Base-by-base conservation (phyloP, 768 basidiomycete species). In the Pisolithus orientalis region DNA sequence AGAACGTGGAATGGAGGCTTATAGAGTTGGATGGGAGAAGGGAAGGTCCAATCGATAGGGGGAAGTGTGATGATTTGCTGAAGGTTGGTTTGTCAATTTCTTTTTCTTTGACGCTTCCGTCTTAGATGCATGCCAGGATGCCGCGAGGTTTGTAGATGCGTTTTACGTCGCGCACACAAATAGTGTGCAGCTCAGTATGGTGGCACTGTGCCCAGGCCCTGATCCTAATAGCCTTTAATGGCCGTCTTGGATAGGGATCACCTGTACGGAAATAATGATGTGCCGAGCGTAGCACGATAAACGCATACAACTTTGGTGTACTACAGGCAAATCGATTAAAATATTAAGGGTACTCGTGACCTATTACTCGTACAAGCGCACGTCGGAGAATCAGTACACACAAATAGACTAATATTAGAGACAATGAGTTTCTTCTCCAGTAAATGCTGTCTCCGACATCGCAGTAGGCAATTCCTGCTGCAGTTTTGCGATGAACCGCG, bases 11-110 rank as follows among this genome's bases (percentile, higher is more conserved):
- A 59, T 61, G 34, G 61, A 62, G 56, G 68, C 76, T 86, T 44
- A 66, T 96, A 6, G 94, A 96, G 66, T 72, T 98, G 44, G 93
- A 96, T 68, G 94, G 94, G 1, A 70, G 82, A 40, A 71, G 94
- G 42, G 69, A 64, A 8, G 89, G 89, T 3, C 92, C 94, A 1
- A 74, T 96, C 58, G 93, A 96, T 64, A 77, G 84, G 57, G 90
- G 90, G 0, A 72, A 74, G 52, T 82, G 80, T 57, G 67, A 54
- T 1, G 73, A 87, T 62, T 69, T 92, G 42, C 65, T 92, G 47
- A 63, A 72, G 64, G 88, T 80, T 60, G 13, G 55, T 28, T 2
- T 40, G 25, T 13, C 17, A 46, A 32, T 32, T 9, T 32, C 31
- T 11, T 21, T 9, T 32, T 32, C 10, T 32, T 16, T 28, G 44